A percentile compares a stretch with the other conserved stretches of the same genome.
phyloP scores from a whole-genome alignment of 306 rosid genomes.

The Ochetophila trinervis region DNA sequence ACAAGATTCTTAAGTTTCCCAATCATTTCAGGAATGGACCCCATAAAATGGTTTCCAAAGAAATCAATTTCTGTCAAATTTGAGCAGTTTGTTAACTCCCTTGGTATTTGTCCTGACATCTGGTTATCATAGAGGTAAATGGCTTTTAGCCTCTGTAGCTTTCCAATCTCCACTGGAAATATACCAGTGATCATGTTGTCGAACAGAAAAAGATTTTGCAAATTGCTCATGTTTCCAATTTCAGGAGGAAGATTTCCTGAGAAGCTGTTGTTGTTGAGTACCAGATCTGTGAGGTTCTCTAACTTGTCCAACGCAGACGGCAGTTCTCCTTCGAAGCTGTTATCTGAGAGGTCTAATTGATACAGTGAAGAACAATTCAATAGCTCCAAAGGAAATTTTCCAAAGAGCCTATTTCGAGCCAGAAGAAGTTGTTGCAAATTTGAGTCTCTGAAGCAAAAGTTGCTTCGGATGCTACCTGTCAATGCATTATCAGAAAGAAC shows the following conservation, averaged over 20 bases:
- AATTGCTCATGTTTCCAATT: slow-evolving; percentile 66
- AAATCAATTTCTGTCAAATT: slow-evolving; percentile 71
- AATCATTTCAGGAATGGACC: slow-evolving; percentile 72
- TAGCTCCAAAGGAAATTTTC: slow-evolving; percentile 63
- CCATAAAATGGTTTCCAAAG: slow-evolving; percentile 81
- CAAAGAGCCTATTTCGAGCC: slow-evolving; percentile 67
- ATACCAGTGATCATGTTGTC: slow-evolving; percentile 63
- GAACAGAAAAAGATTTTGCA: slow-evolving; percentile 64
- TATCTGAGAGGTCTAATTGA: slow-evolving; percentile 84
- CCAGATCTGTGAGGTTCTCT: slow-evolving; percentile 62
- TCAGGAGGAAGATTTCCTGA: slow-evolving; percentile 61
- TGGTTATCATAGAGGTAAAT: slow-evolving; percentile 87
- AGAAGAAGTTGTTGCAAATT: slow-evolving; percentile 61
- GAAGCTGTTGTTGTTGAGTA: slow-evolving; percentile 85
- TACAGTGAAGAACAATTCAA: slow-evolving; percentile 69
- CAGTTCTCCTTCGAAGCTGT: slow-evolving; percentile 64
- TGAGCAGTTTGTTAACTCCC: slow-evolving; percentile 76
- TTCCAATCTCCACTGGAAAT: slow-evolving; percentile 79
- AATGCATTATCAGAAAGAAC: slow-evolving; percentile 76
- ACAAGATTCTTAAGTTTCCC: slow-evolving; percentile 72
- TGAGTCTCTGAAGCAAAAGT: slow-evolving; percentile 59
- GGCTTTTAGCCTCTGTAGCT: slow-evolving; percentile 47
- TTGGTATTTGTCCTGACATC: slow-evolving; percentile 75
- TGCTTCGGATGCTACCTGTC: slow-evolving; percentile 62
- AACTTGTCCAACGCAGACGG: slow-evolving; percentile 56